A percentile compares a stretch with the other conserved stretches of the same genome.
These are phyloP conservation scores for Bathelium albidoporum DNA, from an alignment of 495 filamentous ascomycete genomes.

Conservation along the genomic window DNA sequence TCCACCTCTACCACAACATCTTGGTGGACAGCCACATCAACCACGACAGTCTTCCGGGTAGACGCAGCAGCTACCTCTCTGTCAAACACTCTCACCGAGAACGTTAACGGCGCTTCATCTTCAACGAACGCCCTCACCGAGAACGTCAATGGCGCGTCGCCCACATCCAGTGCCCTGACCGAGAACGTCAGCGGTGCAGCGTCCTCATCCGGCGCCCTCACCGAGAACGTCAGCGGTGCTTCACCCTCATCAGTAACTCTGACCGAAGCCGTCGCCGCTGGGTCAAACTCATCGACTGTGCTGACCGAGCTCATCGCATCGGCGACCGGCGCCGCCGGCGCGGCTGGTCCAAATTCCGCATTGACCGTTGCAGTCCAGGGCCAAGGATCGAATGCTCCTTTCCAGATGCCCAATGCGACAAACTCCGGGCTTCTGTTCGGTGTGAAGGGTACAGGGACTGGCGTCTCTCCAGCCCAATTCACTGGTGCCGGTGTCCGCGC, in stretches of 20 bases:
- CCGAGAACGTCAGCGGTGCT: not conserved
- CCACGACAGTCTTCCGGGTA: not conserved
- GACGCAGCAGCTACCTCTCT: not conserved
- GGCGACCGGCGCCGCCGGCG: not conserved
- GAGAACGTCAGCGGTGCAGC: not conserved
- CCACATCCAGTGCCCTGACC: not conserved
- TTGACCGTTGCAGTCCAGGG: not conserved
- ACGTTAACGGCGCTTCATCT: not conserved
- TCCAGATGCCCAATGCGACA: not conserved
- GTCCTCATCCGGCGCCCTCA: not conserved
- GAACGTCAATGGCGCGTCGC: too few species aligned
- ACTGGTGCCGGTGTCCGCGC: not conserved
- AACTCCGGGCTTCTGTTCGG: not conserved
- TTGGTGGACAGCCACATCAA: not conserved
- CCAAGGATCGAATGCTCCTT: not conserved
- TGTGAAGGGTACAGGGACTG: not conserved
- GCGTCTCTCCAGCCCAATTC: not conserved
- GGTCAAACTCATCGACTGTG: not conserved
- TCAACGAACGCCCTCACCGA: not conserved
- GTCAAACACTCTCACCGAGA: not conserved
- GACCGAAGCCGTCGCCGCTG: not conserved
- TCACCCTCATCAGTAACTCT: not conserved
- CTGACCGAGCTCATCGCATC: conserved; percentile 5
- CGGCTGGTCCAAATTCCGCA: not conserved
- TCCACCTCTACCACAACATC: conserved; percentile 2